Percentiles rank a stretch among this genome's conserved stretches.
phyloP scores from a whole-genome alignment of 1,139 yeast genomes.

The Pichia sp. region DNA sequence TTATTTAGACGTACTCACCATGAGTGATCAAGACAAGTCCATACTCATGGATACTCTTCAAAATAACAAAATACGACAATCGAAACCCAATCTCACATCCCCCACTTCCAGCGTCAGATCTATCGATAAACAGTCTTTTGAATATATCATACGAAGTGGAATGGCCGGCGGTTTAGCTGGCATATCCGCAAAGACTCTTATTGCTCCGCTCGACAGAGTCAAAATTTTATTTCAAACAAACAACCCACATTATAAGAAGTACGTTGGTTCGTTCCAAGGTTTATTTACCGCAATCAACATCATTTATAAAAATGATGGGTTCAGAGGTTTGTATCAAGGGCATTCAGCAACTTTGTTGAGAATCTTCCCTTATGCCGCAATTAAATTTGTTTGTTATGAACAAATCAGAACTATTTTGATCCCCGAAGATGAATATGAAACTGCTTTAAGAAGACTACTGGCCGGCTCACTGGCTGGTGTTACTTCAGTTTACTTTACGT shows the following conservation, averaged over 20 bases:
- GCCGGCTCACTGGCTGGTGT: constrained; percentile 92
- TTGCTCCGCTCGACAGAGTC: constrained; percentile 93
- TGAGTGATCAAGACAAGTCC: neutral
- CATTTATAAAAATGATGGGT: constrained; percentile 68
- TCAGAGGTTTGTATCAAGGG: constrained; percentile 83
- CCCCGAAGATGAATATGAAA: constrained; percentile 68
- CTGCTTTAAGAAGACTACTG: constrained; percentile 68
- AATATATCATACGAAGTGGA: constrained; percentile 78
- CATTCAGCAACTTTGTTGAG: constrained; percentile 88
- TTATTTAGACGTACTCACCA: neutral
- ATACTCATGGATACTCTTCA: neutral
- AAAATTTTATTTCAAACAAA: constrained; percentile 93
- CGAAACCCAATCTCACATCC: too few species aligned
- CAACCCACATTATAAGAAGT: constrained; percentile 78
- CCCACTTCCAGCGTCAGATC: neutral
- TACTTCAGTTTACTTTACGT: constrained; percentile 80
- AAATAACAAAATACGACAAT: neutral
- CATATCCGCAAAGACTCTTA: constrained; percentile 85
- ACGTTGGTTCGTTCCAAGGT: constrained; percentile 76
- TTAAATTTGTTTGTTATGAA: constrained; percentile 95
- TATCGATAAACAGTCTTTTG: constrained; percentile 63
- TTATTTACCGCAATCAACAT: constrained; percentile 62
- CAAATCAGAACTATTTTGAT: constrained; percentile 77
- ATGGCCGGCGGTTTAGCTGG: constrained; percentile 97
- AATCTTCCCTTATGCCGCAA: constrained; percentile 95